Evolutionary conservation across 805 yeast species (phyloP), one percentile per base, ranked within the genome.

Genomic region (Starmerella stigmatis): DNA sequence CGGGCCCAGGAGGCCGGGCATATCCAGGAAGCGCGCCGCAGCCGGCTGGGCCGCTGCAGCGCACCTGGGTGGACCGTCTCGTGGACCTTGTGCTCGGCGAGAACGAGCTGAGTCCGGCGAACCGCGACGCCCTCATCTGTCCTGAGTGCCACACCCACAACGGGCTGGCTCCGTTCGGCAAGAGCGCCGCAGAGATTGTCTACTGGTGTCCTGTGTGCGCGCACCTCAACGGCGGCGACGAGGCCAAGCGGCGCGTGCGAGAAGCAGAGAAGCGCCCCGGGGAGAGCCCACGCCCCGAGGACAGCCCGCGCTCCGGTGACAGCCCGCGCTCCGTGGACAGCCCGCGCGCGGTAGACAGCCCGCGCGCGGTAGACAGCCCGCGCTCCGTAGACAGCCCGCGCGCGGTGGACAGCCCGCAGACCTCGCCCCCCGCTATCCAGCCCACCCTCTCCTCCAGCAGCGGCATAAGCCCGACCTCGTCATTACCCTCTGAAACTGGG

Each of bases 81-180:
- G 53, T 72, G 22, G 72, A 70, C 33, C 34, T 63, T 6, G 51
- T 76, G 8, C 60, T 74, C 3, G 89, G 86, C 17, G 74, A 73
- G 42, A 84, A 78, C 61, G 89, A 81, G 56, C 62, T 73, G 37
- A 67, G 75, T 38, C 70, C 81, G 0, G 74, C 75, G 35, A 65
- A 66, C 47, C 62, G 94, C 35, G 81, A 70, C 58, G 94, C 94
- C 0, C 67, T 84, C 52, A 80, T 84, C 13, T 84, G 94, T 59
- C 51, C 57, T 16, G 63, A 68, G n/a, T 84, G 94, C 57, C 65
- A 61, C 19, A 68, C 68, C 15, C 94, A 84, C 61, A 84, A 85
- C 57, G 94, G 94, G 1, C 68, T 84, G 36, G 94, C 94, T 0
- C 83, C 86, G 4, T 86, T 83, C 2, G 80, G 81, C 7, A 64